These are phyloP conservation scores for Verbascum thapsus DNA, from an alignment of 257 asterid genomes.

Conservation along the genomic window DNA sequence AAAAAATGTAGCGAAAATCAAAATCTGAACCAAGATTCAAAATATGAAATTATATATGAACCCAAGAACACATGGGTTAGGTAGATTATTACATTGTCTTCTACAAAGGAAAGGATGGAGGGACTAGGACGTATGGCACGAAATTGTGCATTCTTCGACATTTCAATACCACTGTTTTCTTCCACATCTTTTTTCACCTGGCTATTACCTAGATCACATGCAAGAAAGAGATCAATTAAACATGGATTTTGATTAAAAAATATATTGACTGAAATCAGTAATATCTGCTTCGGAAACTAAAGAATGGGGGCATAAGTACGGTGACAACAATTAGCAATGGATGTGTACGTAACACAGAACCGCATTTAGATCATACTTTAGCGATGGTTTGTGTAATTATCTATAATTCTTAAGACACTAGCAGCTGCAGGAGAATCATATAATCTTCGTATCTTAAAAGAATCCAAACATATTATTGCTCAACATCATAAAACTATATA, in stretches of 20 bases:
- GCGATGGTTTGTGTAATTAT: background rate
- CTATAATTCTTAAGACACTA: conserved; percentile 2
- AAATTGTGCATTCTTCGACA: conserved; percentile 90
- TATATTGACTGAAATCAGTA: no score
- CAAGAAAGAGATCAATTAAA: conserved; percentile 1
- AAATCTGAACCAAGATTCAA: conserved; percentile 22
- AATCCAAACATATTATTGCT: conserved; percentile 4
- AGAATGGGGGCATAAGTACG: no score
- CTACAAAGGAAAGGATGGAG: conserved; percentile 90
- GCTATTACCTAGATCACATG: conserved; percentile 54
- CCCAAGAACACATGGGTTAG: conserved; percentile 34
- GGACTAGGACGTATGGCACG: conserved; percentile 89
- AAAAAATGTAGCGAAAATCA: conserved; percentile 19
- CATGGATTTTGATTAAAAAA: no score
- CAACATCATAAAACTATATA: conserved; percentile 9
- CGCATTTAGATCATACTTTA: no score
- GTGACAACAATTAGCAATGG: no score
- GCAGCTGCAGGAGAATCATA: conserved; percentile 10
- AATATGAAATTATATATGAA: conserved; percentile 12
- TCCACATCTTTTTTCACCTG: conserved; percentile 49
- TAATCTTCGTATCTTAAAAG: background rate
- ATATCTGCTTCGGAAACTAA: no score
- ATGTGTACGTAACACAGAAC: no score
- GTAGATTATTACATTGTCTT: conserved; percentile 69
- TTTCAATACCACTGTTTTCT: conserved; percentile 43